A percentile compares a stretch with the other conserved stretches of the same genome.
Evolutionary conservation across 2,329 filamentous ascomycete species (phyloP).

Genomic region (Cytospora schulzeri): DNA sequence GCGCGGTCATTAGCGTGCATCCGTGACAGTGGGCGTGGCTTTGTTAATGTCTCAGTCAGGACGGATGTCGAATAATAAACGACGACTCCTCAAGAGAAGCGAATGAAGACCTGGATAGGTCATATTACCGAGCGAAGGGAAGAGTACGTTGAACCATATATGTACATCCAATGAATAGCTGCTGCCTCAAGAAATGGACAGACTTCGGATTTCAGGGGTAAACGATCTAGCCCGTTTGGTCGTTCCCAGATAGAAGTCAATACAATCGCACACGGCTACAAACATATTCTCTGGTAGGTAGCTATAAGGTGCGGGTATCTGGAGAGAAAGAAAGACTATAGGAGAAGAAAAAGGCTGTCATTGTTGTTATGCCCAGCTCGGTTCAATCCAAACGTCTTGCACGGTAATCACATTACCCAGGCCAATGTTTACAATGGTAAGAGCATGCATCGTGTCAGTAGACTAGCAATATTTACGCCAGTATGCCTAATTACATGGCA

Average conservation of each 20-base stretch:
- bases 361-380: neutral
- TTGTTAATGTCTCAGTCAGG: neutral
- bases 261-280: too few species aligned
- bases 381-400: neutral
- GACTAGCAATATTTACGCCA: neutral
- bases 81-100: neutral
- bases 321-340: too few species aligned
- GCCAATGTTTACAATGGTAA: too few species aligned
- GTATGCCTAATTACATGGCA: too few species aligned
- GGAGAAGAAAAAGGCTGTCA: neutral
- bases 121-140: too few species aligned
- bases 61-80: neutral
- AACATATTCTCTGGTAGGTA: neutral
- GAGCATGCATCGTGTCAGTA: neutral
- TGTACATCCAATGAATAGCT: neutral
- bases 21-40: neutral
- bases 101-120: neutral
- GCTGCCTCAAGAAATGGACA: constrained; percentile 22
- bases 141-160: neutral
- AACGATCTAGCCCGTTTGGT: neutral
- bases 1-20: constrained; percentile 11
- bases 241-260: too few species aligned
- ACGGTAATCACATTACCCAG: neutral
- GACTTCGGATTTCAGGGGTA: neutral
- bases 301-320: too few species aligned